Evolutionary conservation across 805 yeast genomes (phyloP).

Genomic region (Candida jianshihensis): DNA sequence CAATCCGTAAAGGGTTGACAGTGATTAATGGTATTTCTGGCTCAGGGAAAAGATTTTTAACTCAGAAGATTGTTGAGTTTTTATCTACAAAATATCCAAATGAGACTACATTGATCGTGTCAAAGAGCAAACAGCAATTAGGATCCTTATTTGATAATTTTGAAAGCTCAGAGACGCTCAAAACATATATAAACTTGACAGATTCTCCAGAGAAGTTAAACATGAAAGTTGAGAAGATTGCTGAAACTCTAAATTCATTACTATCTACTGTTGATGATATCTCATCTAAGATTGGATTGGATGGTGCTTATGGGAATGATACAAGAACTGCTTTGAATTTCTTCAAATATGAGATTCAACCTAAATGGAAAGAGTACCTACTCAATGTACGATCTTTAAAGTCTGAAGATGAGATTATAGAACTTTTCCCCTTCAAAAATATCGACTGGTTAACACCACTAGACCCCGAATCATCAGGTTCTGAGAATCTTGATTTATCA

Average conservation of each 20-base stretch:
- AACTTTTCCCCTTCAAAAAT: constrained; percentile 12
- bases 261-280: constrained; percentile 23
- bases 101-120: constrained; percentile 9
- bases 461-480: not conserved
- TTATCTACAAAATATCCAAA: constrained; percentile 16
- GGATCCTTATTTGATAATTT: not conserved
- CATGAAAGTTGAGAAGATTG: not conserved
- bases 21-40: constrained; percentile 49
- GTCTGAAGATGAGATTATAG: not conserved
- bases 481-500: not conserved
- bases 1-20: constrained; percentile 31
- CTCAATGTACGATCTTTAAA: not conserved
- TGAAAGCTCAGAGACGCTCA: not conserved
- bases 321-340: constrained; percentile 30
- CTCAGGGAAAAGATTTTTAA: constrained; percentile 38
- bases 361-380: constrained; percentile 9
- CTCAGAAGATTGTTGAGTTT: constrained; percentile 19
- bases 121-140: constrained; percentile 4
- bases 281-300: constrained; percentile 23
- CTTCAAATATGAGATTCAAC: constrained; percentile 19
- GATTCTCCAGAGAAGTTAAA: not conserved
- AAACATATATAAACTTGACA: constrained; percentile 4
- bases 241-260: constrained; percentile 10
- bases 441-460: not conserved
- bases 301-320: constrained; percentile 32